Conservation (phyloP, 306 rosid genomes). For the Dalbergia cochinchinensis region DNA sequence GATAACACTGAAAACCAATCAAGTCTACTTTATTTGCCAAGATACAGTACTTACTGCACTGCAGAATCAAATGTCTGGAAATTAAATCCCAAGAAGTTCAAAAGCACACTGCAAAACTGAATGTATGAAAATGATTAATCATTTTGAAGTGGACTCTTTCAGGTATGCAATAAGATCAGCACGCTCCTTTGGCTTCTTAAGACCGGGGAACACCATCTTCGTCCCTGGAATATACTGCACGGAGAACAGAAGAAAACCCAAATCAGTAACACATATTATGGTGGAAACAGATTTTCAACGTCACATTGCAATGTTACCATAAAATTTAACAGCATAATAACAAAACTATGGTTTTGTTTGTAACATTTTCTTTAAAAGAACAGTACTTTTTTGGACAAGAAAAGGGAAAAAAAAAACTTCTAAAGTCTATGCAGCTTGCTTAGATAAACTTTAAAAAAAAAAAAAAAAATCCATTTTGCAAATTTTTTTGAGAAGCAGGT, state of each 20-base stretch:
- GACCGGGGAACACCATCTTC: slow-evolving; percentile 96
- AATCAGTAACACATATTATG: slow-evolving; percentile 18
- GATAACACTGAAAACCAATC: slow-evolving; percentile 57
- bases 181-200: slow-evolving; percentile 94
- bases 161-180: slow-evolving; percentile 90
- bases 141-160: slow-evolving; percentile 74
- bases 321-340: slow-evolving; percentile 16
- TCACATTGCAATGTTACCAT: neutral
- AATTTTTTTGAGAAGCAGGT: too few relatives aligned
- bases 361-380: too few relatives aligned
- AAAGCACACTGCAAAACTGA: slow-evolving; percentile 34
- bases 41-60: slow-evolving; percentile 50
- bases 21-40: slow-evolving; percentile 65
- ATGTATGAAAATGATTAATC: slow-evolving; percentile 32
- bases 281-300: neutral
- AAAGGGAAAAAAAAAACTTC: too few relatives aligned
- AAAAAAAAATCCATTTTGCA: too few relatives aligned
- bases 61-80: slow-evolving; percentile 46
- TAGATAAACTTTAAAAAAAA: too few relatives aligned
- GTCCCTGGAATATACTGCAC: slow-evolving; percentile 95
- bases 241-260: neutral
- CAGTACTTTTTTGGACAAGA: too few relatives aligned
- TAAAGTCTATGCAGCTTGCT: too few relatives aligned
- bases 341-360: neutral
- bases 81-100: slow-evolving; percentile 49